Evolutionary conservation across 768 basidiomycete genomes (phyloP).

Genomic region (Macrolepiota albuminosa): DNA sequence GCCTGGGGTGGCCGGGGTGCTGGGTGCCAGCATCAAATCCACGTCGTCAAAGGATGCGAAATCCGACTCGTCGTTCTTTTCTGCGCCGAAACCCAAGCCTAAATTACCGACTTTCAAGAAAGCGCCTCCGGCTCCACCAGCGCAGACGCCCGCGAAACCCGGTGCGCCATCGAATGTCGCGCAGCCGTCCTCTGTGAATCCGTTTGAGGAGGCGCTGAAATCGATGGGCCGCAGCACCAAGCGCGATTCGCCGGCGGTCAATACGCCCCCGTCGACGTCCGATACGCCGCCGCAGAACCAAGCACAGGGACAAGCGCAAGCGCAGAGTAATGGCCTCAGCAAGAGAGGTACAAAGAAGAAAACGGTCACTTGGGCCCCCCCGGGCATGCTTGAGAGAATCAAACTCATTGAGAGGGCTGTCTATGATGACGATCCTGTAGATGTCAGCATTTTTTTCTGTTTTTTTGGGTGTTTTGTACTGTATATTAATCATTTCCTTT

Average conservation of each 20-base stretch:
- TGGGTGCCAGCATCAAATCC: slow-evolving; percentile 5
- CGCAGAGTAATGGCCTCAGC: slow-evolving; percentile 24
- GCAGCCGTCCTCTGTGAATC: slow-evolving; percentile 72
- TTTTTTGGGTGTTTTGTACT: slow-evolving; percentile 33
- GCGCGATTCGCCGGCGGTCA: slow-evolving; percentile 53
- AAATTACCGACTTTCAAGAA: slow-evolving; percentile 88
- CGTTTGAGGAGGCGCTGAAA: slow-evolving; percentile 81
- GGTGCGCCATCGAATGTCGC: slow-evolving; percentile 43
- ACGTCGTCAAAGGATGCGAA: slow-evolving; percentile 67
- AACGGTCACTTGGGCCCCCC: slow-evolving; percentile 73
- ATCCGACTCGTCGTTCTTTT: slow-evolving; percentile 86
- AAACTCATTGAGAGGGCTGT: slow-evolving; percentile 80
- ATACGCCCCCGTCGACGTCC: slow-evolving; percentile 46
- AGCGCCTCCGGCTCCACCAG: slow-evolving; percentile 36
- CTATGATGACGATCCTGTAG: slow-evolving; percentile 84
- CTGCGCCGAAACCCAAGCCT: slow-evolving; percentile 78
- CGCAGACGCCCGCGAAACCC: slow-evolving; percentile 20
- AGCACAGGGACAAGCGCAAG: neutral
- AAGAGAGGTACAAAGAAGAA: slow-evolving; percentile 65
- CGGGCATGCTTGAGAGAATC: slow-evolving; percentile 67
- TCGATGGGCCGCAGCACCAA: slow-evolving; percentile 61
- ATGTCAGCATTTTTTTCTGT: slow-evolving; percentile 59
- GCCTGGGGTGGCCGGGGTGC: slow-evolving; percentile 16
- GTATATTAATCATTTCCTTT: slow-evolving; percentile 47
- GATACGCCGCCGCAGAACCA: slow-evolving; percentile 24